phyloP scores from a whole-genome alignment of 257 asterid genomes.

The Nicotiana benthamiana region DNA sequence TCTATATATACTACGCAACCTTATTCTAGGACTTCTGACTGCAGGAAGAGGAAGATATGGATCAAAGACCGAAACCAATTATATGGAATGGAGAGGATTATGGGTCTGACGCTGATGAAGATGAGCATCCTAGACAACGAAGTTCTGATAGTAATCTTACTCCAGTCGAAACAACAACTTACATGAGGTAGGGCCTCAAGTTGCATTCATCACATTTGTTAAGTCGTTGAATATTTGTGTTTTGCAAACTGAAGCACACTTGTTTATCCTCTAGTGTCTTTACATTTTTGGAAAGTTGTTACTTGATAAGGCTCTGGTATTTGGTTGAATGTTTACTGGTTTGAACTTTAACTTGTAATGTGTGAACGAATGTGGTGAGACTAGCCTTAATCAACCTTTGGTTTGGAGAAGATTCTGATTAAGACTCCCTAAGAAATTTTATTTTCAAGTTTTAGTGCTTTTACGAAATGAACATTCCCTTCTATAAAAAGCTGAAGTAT shows the following conservation, averaged over 20 bases:
- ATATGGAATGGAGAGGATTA: conserved; percentile 76
- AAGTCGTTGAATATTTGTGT: background rate
- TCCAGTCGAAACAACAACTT: conserved; percentile 24
- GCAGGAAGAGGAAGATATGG: conserved; percentile 76
- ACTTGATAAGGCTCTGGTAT: background rate
- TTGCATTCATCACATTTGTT: background rate
- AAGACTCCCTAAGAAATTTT: background rate
- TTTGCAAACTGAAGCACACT: background rate
- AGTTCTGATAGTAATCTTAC: conserved; percentile 33
- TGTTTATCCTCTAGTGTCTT: background rate
- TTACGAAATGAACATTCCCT: background rate
- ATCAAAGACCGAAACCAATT: conserved; percentile 67
- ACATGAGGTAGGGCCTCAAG: conserved; percentile 38
- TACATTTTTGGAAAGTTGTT: background rate
- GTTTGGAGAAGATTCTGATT: background rate
- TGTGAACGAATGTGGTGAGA: background rate
- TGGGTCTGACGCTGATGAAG: conserved; percentile 68
- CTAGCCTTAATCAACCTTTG: background rate
- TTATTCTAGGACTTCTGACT: conserved; percentile 1
- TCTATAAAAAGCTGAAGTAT: background rate
- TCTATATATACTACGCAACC: conserved; percentile 11
- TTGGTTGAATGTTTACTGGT: background rate
- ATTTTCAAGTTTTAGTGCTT: background rate
- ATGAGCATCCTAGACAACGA: conserved; percentile 36
- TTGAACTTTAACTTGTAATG: background rate